Conservation (phyloP, 331 rosid genomes). For the Quercus tomentella region DNA sequence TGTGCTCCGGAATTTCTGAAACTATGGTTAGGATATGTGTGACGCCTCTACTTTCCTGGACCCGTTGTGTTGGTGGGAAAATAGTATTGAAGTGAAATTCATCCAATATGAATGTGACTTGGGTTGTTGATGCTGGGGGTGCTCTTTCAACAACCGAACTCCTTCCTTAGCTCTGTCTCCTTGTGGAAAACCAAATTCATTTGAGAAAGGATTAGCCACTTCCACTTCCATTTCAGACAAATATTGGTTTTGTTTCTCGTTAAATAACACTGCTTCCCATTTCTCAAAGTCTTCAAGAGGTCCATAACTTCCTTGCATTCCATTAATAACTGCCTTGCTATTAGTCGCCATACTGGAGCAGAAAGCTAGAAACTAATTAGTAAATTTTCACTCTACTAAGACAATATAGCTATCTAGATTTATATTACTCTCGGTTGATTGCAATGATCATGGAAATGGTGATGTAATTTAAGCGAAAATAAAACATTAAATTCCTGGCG, state of each 20-base stretch:
- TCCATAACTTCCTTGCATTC: constrained; percentile 16
- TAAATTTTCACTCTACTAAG: neutral
- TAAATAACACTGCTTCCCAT: neutral
- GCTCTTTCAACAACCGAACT: constrained; percentile 9
- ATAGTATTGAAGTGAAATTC: constrained; percentile 20
- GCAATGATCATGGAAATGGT: too few species aligned
- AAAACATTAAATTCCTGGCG: too few species aligned
- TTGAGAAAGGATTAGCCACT: constrained; percentile 15
- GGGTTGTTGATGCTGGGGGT: neutral
- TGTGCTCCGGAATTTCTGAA: neutral
- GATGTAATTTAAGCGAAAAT: too few species aligned
- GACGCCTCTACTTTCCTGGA: neutral
- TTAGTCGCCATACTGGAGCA: constrained; percentile 18
- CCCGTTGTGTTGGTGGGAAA: constrained; percentile 19
- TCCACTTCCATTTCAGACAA: constrained; percentile 12
- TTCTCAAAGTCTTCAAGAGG: constrained; percentile 17
- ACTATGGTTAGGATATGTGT: too few species aligned
- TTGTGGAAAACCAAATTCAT: neutral
- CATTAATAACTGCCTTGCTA: constrained; percentile 28
- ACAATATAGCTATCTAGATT: too few species aligned
- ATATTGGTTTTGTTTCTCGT: neutral
- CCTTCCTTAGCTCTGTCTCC: neutral
- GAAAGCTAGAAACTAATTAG: neutral
- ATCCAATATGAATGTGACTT: constrained; percentile 19
- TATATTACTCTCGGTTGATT: too few species aligned